phyloP scores from a whole-genome alignment of 306 rosid genomes.

The Hylodesmum podocarpum region DNA sequence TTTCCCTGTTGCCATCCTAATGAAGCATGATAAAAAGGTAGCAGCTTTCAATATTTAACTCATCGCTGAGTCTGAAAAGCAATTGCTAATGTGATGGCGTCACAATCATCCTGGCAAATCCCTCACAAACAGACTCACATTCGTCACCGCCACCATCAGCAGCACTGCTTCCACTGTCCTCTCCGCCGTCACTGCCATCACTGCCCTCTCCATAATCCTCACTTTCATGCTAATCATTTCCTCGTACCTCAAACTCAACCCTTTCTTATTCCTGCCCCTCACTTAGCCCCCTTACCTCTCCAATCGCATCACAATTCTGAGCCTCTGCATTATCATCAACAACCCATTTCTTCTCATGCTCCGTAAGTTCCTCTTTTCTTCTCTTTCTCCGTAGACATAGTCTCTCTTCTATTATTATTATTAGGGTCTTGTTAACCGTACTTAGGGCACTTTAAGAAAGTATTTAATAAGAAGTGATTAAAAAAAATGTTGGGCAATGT shows the following conservation, averaged over 20 bases:
- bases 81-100: background rate
- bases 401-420: background rate
- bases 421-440: too few species aligned
- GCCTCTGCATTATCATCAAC: background rate
- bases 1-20: too few species aligned
- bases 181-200: constrained; percentile 30
- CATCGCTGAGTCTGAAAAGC: background rate
- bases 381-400: background rate
- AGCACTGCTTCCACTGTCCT: constrained; percentile 33
- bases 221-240: background rate
- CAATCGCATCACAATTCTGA: background rate
- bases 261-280: background rate
- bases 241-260: background rate
- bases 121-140: background rate
- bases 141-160: background rate
- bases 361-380: constrained; percentile 27
- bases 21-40: too few species aligned
- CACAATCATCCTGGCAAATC: background rate
- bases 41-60: too few species aligned
- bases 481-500: too few species aligned
- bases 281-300: background rate
- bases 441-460: too few species aligned
- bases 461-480: too few species aligned
- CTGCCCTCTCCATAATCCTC: constrained; percentile 35
- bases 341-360: background rate